Evolutionary conservation across 2,329 filamentous ascomycete genomes (phyloP).

Genomic region (Phyllosticta citribraziliensis): DNA sequence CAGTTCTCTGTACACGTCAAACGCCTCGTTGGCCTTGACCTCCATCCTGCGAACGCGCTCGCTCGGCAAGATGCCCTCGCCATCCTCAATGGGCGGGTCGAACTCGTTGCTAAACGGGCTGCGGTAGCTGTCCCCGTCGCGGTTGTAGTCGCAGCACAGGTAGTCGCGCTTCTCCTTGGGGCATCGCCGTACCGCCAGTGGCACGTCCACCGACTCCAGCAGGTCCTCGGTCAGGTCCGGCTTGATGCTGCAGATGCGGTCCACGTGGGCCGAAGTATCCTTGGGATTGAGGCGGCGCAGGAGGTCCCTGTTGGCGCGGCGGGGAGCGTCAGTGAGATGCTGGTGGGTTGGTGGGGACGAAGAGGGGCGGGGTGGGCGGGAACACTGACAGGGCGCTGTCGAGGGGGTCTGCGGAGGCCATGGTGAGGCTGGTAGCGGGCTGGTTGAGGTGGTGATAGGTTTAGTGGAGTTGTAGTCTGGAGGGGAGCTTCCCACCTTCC

Average conservation of each 20-base stretch:
- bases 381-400: slow-evolving; percentile 65
- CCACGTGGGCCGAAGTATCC: slow-evolving; percentile 78
- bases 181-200: slow-evolving; percentile 77
- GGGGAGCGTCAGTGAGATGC: background rate
- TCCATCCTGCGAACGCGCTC: slow-evolving; percentile 92
- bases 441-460: slow-evolving; percentile 4
- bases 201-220: slow-evolving; percentile 94
- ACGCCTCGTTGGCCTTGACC: slow-evolving; percentile 85
- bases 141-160: slow-evolving; percentile 98
- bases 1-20: slow-evolving; percentile 92
- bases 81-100: slow-evolving; percentile 69
- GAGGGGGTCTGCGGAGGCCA: slow-evolving; percentile 54
- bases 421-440: slow-evolving; percentile 16
- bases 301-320: slow-evolving; percentile 61
- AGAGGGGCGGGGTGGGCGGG: background rate
- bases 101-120: slow-evolving; percentile 99
- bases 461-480: slow-evolving; percentile 4
- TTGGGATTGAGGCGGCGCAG: slow-evolving; percentile 96
- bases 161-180: slow-evolving; percentile 86
- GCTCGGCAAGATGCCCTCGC: slow-evolving; percentile 77
- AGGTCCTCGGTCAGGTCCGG: slow-evolving; percentile 95
- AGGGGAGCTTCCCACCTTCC: background rate
- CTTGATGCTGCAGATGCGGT: slow-evolving; percentile 76
- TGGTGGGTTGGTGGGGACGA: slow-evolving; percentile 14
- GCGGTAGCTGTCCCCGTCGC: slow-evolving; percentile 93